Evolutionary conservation across 1,139 yeast species (phyloP), one percentile per base, ranked within the genome.

Genomic region (Taphrina populina): DNA sequence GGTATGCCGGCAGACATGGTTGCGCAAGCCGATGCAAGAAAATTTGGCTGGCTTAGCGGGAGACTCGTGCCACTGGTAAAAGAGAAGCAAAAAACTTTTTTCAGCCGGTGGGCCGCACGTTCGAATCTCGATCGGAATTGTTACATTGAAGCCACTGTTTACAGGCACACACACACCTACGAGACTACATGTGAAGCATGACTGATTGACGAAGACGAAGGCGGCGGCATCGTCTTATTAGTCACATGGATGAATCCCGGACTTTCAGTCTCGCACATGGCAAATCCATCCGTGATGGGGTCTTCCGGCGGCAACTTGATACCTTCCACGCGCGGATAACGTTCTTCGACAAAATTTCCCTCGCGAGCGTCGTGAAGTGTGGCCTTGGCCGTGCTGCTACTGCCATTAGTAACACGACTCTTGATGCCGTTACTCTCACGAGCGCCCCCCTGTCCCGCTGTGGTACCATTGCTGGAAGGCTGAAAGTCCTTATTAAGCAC

Each of bases 261-360:
- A 13, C 46, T 37, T 4, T 49, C 54, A 2, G 54, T 49, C 24
- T 49, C 54, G 17, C 30, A 30, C 54, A 49, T 49, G 13, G 15
- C 24, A 17, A 49, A 49, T 6, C 54, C 54, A 39, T 49, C 54
- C 13, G 17, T 29, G 7, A n/a, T 34, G 10, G 46, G 34, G 13
- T 39, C 17, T 23, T 49, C 46, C 23, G 54, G 39, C 15, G 54
- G 54, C 15, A 49, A 32, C n/a, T 39, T 40, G 30, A 49, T 49
- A 1, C 54, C 54, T 11, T 32, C 45, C 26, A 33, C 40, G 8
- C 11, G 23, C 11, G 54, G 54, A 13, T 49, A 49, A 24, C 20
- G 24, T 11, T 43, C 47, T 4, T 43, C 47, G 4, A 30, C 20
- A 13, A 3, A 15, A 26, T 24, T 27, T 2, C n/a, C 20, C 13